Percentiles rank a stretch among this genome's conserved stretches.
Conservation (phyloP, 768 basidiomycete species). For the Tremella fuciformis region DNA sequence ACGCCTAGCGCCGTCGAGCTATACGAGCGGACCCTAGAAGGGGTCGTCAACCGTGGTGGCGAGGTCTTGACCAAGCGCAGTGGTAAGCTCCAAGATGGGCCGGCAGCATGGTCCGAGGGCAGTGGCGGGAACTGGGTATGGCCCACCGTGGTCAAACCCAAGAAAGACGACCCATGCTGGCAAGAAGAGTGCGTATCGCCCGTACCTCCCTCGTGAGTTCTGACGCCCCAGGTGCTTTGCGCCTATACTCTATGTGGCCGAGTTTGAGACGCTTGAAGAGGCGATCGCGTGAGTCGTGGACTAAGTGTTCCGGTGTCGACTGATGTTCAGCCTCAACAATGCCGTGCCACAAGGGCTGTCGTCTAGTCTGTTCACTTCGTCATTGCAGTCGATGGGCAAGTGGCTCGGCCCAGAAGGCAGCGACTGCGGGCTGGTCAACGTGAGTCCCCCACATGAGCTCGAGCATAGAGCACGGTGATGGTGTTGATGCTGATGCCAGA, state of each 20-base stretch:
- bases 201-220: background rate
- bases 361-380: slow-evolving; percentile 73
- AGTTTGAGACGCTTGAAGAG: slow-evolving; percentile 65
- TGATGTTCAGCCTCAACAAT: slow-evolving; percentile 36
- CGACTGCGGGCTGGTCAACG: slow-evolving; percentile 90
- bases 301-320: background rate
- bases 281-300: slow-evolving; percentile 57
- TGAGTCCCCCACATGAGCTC: slow-evolving; percentile 56
- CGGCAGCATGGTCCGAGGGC: slow-evolving; percentile 52
- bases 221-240: slow-evolving; percentile 61
- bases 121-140: slow-evolving; percentile 79
- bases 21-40: slow-evolving; percentile 64
- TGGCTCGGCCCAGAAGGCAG: slow-evolving; percentile 89
- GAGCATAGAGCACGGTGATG: too few relatives aligned
- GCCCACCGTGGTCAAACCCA: slow-evolving; percentile 55
- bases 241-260: slow-evolving; percentile 78
- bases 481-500: slow-evolving; percentile 52
- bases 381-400: slow-evolving; percentile 76
- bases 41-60: slow-evolving; percentile 65
- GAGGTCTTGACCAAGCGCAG: slow-evolving; percentile 61
- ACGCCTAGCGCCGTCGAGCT: slow-evolving; percentile 64
- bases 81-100: slow-evolving; percentile 59
- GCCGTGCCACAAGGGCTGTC: slow-evolving; percentile 45
- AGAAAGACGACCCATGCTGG: slow-evolving; percentile 42
- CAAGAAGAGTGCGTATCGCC: slow-evolving; percentile 23